Percentiles rank a stretch among this genome's conserved stretches.
These are phyloP conservation scores for Aureobasidium sp. DNA, from an alignment of 2,329 filamentous ascomycete genomes.

Conservation along the genomic window DNA sequence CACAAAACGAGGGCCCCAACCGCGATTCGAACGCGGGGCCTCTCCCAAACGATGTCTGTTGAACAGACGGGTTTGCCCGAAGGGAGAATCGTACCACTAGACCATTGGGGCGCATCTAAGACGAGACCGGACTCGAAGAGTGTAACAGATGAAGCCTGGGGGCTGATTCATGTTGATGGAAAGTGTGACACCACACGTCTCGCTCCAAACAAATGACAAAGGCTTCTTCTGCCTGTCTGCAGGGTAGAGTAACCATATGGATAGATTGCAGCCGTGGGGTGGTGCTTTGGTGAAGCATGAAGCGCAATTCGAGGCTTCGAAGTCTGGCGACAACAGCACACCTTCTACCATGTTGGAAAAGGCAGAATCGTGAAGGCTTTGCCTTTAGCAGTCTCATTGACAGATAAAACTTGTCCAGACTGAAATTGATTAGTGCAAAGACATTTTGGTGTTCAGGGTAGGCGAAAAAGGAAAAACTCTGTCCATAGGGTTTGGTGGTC, in stretches of 20 bases:
- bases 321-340: neutral
- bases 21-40: conserved; percentile 9
- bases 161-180: too few relatives aligned
- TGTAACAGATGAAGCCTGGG: neutral
- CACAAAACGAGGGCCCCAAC: neutral
- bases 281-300: neutral
- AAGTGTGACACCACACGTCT: too few relatives aligned
- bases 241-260: neutral
- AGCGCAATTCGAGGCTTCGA: neutral
- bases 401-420: neutral
- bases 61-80: neutral
- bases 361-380: too few relatives aligned
- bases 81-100: neutral
- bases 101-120: neutral
- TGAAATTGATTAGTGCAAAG: neutral
- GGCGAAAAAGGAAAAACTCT: neutral
- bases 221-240: neutral
- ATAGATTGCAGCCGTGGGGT: neutral
- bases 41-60: neutral
- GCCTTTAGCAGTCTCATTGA: neutral
- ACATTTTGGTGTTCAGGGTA: neutral
- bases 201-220: too few relatives aligned
- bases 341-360: neutral
- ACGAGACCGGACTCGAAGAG: neutral
- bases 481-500: neutral